These are phyloP conservation scores for Kwoniella sp. DNA, from an alignment of 768 basidiomycete genomes.

Conservation along the genomic window DNA sequence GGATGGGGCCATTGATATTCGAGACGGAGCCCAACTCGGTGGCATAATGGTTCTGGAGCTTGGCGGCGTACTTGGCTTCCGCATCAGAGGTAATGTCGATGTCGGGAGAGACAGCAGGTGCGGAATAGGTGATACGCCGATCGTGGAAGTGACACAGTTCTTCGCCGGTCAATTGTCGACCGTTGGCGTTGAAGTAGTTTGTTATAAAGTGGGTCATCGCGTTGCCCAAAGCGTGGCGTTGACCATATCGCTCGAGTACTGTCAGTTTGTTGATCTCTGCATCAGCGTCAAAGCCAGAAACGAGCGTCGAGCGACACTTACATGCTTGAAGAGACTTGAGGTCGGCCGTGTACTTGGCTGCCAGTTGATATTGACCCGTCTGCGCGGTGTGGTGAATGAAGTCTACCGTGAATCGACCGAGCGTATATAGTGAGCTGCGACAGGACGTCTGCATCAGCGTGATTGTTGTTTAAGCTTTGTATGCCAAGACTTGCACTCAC, in stretches of 20 bases:
- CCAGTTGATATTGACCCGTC: slow-evolving; percentile 17
- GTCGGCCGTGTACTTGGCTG: slow-evolving; percentile 33
- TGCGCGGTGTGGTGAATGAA: slow-evolving; percentile 28
- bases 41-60: not conserved
- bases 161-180: not conserved
- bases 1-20: not conserved
- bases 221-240: slow-evolving; percentile 24
- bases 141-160: not conserved
- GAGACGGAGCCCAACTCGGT: not conserved
- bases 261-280: not conserved
- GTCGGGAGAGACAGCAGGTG: not conserved
- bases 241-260: slow-evolving; percentile 17
- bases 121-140: not conserved
- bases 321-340: slow-evolving; percentile 27
- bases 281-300: no score
- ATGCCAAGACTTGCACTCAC: slow-evolving; percentile 36
- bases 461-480: no score
- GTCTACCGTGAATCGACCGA: slow-evolving; percentile 30
- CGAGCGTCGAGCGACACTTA: no score
- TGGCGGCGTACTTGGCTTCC: not conserved
- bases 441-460: no score
- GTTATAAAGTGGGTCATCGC: slow-evolving; percentile 26
- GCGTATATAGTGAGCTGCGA: slow-evolving; percentile 26
- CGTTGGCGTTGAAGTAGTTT: slow-evolving; percentile 9
- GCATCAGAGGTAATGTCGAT: not conserved